phyloP scores from a whole-genome alignment of 345 rosid species.

The Alliaria petiolata region DNA sequence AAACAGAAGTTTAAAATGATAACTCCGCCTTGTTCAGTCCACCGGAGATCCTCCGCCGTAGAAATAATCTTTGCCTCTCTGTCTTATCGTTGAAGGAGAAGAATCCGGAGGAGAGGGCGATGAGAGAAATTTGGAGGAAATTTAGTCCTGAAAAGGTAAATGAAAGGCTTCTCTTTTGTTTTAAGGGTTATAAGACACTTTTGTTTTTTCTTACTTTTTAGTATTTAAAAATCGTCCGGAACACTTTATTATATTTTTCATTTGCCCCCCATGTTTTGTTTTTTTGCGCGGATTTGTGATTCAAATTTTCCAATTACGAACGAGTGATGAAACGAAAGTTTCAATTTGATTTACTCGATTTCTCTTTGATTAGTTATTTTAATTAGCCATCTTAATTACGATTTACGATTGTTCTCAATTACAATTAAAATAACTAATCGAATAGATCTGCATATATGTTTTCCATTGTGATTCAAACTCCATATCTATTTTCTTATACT shows the following conservation, averaged over 20 bases:
- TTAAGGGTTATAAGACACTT: not conserved
- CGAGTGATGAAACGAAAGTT: not conserved
- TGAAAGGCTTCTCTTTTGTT: conserved; percentile 1
- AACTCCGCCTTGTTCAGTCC: not conserved
- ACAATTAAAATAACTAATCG: too few species aligned
- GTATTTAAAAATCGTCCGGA: not conserved
- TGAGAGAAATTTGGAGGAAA: conserved; percentile 5
- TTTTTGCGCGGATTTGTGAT: not conserved
- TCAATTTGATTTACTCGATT: not conserved
- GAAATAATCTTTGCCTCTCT: not conserved
- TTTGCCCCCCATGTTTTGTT: not conserved
- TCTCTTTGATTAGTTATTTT: not conserved
- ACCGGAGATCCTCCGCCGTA: not conserved
- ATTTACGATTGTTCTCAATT: too few species aligned
- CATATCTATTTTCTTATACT: not conserved
- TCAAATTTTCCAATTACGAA: not conserved
- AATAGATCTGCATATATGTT: too few species aligned
- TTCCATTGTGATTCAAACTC: too few species aligned
- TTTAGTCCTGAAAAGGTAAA: conserved; percentile 25
- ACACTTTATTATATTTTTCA: conserved; percentile 1
- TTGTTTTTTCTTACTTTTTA: conserved; percentile 9
- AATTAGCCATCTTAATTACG: too few species aligned
- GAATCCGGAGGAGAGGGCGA: not conserved
- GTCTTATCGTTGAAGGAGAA: conserved; percentile 11
- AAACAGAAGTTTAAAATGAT: not conserved